Base-by-base conservation (phyloP, 169 alveolate species). In the Plasmodium sp. region DNA sequence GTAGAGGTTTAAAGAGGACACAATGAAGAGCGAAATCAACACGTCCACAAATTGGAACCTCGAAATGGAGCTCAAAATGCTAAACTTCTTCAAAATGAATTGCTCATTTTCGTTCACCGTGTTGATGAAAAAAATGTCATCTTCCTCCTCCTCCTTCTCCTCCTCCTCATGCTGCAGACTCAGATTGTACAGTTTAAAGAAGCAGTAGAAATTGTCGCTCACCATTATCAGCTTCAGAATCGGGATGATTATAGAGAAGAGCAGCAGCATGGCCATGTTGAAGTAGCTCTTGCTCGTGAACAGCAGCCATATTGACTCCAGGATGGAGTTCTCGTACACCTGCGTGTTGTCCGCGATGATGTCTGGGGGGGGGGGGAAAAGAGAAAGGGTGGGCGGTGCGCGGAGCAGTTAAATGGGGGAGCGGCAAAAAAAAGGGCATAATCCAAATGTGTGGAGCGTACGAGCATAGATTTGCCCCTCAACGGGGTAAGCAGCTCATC, bases 31-130 rank as follows among this genome's bases (percentile, higher is more conserved):
- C 9, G 94, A 88, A 77, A 88, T 88, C 4, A 88, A 79, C 4
- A 88, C 94, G 72, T 88, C 94, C 9, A 88, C 94, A 88, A 88
- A 88, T 27, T 88, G 94, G 62, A 88, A 88, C 27, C 94, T 56
- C 0, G 94, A 88, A 12, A 88, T 88, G 6, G 88, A 88, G 80
- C 88, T 79, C 22, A 88, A 51, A 6, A 88, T 22, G 14, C 75
- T 79, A 51, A 88, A 88, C 16, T 88, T 88, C 34, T 80, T 88
- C 45, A 88, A 88, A 54, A 81, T 81, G 41, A 58, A 79, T 79
- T 58, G 43, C 48, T 79, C 88, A 36, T 88, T 88, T 33, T 79
- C 94, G 72, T 88, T 88, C 27, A 88, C 27, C 22, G 82, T 88
- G 51, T 88, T 88, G 43, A 88, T 88, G 41, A 39, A 80, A 39